Evolutionary conservation across 257 asterid genomes (phyloP).

Genomic region (Gardenia jasminoides): DNA sequence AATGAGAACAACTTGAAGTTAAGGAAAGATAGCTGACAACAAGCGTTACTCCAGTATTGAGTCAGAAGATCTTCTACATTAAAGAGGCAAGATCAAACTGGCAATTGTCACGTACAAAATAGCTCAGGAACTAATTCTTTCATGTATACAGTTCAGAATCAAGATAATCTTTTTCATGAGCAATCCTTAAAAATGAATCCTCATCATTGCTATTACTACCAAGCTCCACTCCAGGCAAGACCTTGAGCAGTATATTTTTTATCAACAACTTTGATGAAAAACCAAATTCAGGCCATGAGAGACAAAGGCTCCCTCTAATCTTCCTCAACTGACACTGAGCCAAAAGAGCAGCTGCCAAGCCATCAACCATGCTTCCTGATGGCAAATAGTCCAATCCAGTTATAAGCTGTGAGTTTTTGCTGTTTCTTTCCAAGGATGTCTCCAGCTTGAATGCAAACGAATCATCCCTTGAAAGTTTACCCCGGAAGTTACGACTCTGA

Average conservation of each 20-base stretch:
- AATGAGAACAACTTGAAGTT: neutral
- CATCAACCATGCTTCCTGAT: slow-evolving; percentile 94
- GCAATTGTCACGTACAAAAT: neutral
- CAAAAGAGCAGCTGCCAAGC: slow-evolving; percentile 79
- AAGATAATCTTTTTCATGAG: slow-evolving; percentile 45
- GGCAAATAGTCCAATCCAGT: slow-evolving; percentile 73
- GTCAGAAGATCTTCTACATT: neutral
- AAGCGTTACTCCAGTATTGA: neutral
- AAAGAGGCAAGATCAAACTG: neutral
- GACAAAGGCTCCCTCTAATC: slow-evolving; percentile 63
- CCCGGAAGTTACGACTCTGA: slow-evolving; percentile 69
- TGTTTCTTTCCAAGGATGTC: slow-evolving; percentile 59
- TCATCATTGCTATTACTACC: slow-evolving; percentile 35
- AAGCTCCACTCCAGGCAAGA: slow-evolving; percentile 44
- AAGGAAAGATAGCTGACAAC: neutral
- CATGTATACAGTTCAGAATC: slow-evolving; percentile 85
- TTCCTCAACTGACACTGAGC: slow-evolving; percentile 71
- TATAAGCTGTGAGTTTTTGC: slow-evolving; percentile 31
- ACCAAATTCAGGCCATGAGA: slow-evolving; percentile 90
- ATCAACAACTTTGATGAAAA: slow-evolving; percentile 50
- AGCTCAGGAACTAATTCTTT: slow-evolving; percentile 24
- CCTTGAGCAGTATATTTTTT: slow-evolving; percentile 58
- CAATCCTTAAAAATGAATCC: slow-evolving; percentile 43
- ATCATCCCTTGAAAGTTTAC: slow-evolving; percentile 76
- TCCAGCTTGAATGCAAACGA: slow-evolving; percentile 71